These are phyloP conservation scores for Cyberlindnera japonica DNA, from an alignment of 805 yeast species.

Conservation along the genomic window DNA sequence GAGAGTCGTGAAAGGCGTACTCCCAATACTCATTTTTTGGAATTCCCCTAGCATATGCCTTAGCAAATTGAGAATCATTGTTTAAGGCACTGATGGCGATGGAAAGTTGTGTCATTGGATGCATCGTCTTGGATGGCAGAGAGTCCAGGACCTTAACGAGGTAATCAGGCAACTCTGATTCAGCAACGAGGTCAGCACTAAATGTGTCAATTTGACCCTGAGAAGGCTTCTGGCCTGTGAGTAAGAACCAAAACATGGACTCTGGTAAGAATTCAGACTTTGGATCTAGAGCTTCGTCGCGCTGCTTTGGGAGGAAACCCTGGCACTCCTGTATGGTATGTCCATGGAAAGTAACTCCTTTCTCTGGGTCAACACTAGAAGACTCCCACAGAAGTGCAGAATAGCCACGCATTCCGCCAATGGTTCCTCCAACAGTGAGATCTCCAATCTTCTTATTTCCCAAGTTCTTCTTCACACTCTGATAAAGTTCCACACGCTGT, in stretches of 20 bases:
- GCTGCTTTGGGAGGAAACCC: slow-evolving; percentile 54
- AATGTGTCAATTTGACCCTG: slow-evolving; percentile 53
- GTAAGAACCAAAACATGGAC: slow-evolving; percentile 71
- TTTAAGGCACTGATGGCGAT: slow-evolving; percentile 73
- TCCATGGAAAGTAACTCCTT: slow-evolving; percentile 79
- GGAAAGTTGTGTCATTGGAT: slow-evolving; percentile 82
- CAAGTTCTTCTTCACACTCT: slow-evolving; percentile 36
- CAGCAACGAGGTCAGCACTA: slow-evolving; percentile 58
- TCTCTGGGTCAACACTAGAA: slow-evolving; percentile 68
- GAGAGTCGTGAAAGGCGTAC: slow-evolving; percentile 66
- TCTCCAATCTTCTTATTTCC: slow-evolving; percentile 40
- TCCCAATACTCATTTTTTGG: slow-evolving; percentile 73
- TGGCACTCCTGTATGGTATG: slow-evolving; percentile 72
- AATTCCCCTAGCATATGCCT: slow-evolving; percentile 67
- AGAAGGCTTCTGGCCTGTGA: slow-evolving; percentile 72
- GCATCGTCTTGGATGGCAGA: slow-evolving; percentile 58
- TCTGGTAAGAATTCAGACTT: slow-evolving; percentile 68
- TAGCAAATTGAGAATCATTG: slow-evolving; percentile 66
- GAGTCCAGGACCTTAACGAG: slow-evolving; percentile 56
- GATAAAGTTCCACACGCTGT: slow-evolving; percentile 36
- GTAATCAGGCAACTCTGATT: slow-evolving; percentile 62
- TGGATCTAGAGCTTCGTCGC: slow-evolving; percentile 21
- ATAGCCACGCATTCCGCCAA: slow-evolving; percentile 82
- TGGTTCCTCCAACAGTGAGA: slow-evolving; percentile 39
- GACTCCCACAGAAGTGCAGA: slow-evolving; percentile 78